Base-by-base conservation (phyloP, 495 filamentous ascomycete genomes). In the Tirmania nivea region DNA sequence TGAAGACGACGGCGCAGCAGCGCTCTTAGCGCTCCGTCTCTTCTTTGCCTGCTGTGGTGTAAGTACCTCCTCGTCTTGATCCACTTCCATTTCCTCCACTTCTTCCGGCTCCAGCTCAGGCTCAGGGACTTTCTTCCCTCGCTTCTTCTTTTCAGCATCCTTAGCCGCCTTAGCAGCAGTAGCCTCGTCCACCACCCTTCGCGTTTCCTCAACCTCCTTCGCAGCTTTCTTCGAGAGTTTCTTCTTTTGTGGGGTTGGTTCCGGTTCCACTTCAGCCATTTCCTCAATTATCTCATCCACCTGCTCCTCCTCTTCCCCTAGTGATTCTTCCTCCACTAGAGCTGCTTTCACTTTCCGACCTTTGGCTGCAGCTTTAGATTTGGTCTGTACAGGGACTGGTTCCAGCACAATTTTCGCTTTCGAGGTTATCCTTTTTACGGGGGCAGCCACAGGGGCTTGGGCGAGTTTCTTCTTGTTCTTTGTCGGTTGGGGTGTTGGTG, bases 21-120 rank as follows among this genome's bases (percentile, higher is more conserved):
- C 25, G 25, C 25, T 31, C 60, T 17, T 56, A 55, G 35, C 66
- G 59, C 17, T 61, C 56, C 10, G 53, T 59, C 17, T 65, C 52
- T 31, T 60, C 58, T 34, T 62, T 60, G 14, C 53, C 34, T 52
- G 49, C 63, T 64, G 14, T 59, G 50, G 52, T 48, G 53, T 54
- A n/a, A 52, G 16, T 12, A 61, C 59, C 11, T 64, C 58, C 20
- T 63, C 63, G 19, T 58, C 54, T 16, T 57, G 54, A 10, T 59
- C 55, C 31, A 49, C 48, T 1, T 59, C 62, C 12, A 57, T 65
- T 9, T 57, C 64, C 4, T 54, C 62, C 19, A 55, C 56, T 34
- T 56, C 69, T 66, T n/a, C 49, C 31, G 51, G 36, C 10, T 34
- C 12, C 35, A 39, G 39, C 12, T 45, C 34, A 9, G 31, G 16